Conservation (phyloP, 1,139 yeast genomes). For the Kluyveromyces sp. region DNA sequence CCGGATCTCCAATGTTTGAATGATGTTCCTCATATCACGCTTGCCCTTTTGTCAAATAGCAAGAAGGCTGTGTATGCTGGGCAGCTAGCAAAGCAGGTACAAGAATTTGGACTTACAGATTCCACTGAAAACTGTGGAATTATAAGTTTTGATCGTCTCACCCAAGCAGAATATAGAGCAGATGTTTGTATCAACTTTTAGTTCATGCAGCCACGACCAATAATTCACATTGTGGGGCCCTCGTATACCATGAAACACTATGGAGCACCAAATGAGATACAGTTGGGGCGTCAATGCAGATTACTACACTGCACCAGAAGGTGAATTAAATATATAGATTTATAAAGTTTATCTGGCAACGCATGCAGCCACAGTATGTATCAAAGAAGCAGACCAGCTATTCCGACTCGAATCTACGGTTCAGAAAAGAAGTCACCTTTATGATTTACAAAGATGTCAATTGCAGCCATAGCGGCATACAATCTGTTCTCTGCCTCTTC, state of each 20-base stretch:
- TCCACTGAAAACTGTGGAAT: not conserved
- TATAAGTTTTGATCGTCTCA: conserved; percentile 14
- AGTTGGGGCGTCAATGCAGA: too few species aligned
- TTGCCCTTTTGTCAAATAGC: conserved; percentile 50
- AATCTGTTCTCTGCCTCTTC: conserved; percentile 93
- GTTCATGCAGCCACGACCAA: not conserved
- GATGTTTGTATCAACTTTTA: conserved; percentile 19
- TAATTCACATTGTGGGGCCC: too few species aligned
- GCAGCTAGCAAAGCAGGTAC: conserved; percentile 2
- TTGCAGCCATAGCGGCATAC: conserved; percentile 91
- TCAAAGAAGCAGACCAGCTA: not conserved
- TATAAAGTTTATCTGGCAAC: not conserved
- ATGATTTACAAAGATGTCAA: conserved; percentile 82
- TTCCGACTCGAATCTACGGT: conserved; percentile 2
- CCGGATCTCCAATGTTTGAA: conserved; percentile 37
- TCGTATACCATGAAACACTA: too few species aligned
- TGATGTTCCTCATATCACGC: conserved; percentile 60
- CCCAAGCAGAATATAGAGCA: conserved; percentile 14
- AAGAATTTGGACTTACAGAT: conserved; percentile 2
- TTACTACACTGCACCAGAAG: too few species aligned
- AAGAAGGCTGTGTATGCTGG: conserved; percentile 45
- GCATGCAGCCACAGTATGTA: not conserved
- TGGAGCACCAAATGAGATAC: too few species aligned
- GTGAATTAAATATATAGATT: too few species aligned
- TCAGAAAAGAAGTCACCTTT: conserved; percentile 48